Evolutionary conservation across 305 asterid genomes (phyloP).

Genomic region (Ilex paraguariensis): DNA sequence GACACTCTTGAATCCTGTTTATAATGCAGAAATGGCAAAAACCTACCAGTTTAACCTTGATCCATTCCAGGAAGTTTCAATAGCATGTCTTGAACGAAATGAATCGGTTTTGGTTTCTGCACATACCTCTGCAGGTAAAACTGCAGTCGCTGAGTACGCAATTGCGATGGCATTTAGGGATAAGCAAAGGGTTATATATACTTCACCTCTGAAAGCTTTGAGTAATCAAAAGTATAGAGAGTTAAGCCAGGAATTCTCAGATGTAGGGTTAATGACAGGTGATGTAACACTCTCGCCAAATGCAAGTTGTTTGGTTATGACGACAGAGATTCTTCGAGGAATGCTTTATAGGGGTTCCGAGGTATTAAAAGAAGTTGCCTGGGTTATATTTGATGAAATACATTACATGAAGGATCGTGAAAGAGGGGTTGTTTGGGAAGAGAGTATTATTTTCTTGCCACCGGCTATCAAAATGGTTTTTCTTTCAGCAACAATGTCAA

Average conservation of each 20-base stretch:
- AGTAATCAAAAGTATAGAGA: constrained; percentile 97
- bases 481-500: constrained; percentile 83
- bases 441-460: constrained; percentile 91
- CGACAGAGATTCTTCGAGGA: constrained; percentile 91
- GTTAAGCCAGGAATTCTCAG: constrained; percentile 84
- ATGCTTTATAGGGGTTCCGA: constrained; percentile 99
- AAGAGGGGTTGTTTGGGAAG: constrained; percentile 99
- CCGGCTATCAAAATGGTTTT: constrained; percentile 94
- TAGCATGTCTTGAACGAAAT: constrained; percentile 83
- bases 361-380: constrained; percentile 95
- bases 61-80: constrained; percentile 82
- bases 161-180: constrained; percentile 94
- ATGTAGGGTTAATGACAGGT: constrained; percentile 98
- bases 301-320: constrained; percentile 98
- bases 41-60: constrained; percentile 73
- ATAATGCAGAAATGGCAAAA: constrained; percentile 70
- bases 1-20: constrained; percentile 73
- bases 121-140: constrained; percentile 98
- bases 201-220: constrained; percentile 91
- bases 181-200: constrained; percentile 87
- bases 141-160: constrained; percentile 98
- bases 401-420: constrained; percentile 99
- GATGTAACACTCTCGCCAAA: constrained; percentile 92
- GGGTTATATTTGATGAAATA: constrained; percentile 99
- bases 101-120: constrained; percentile 93